Conservation (phyloP, 768 basidiomycete species). For the Xanthoconium stramineum region DNA sequence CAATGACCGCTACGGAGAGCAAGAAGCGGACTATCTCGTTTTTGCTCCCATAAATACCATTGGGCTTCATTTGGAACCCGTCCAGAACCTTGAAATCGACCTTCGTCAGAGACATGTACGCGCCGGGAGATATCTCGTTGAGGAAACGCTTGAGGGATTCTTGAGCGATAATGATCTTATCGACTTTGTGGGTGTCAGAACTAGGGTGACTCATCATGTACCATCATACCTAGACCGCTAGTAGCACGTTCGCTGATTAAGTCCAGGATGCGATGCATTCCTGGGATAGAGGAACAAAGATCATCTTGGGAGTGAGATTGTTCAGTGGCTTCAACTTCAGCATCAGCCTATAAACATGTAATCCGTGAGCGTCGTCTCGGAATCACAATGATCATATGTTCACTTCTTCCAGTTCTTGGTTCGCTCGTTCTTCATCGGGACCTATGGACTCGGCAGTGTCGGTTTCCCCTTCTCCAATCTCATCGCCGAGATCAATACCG, state of each 20-base stretch:
- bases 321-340: conserved; percentile 6
- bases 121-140: conserved; percentile 46
- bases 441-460: conserved; percentile 12
- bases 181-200: conserved; percentile 37
- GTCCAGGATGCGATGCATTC: conserved; percentile 52
- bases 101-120: conserved; percentile 53
- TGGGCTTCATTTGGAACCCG: conserved; percentile 39
- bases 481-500: conserved; percentile 13
- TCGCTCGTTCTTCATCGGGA: conserved; percentile 8
- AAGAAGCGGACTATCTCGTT: conserved; percentile 48
- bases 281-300: conserved; percentile 34
- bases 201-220: not conserved
- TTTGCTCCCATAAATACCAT: conserved; percentile 58
- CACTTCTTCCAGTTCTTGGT: conserved; percentile 17
- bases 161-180: conserved; percentile 61
- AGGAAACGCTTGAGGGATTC: conserved; percentile 47
- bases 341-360: conserved; percentile 14
- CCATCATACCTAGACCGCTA: conserved; percentile 47
- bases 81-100: conserved; percentile 58
- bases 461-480: conserved; percentile 14
- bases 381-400: not conserved
- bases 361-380: not conserved
- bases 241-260: conserved; percentile 49
- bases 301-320: conserved; percentile 14
- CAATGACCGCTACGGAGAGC: conserved; percentile 34